Evolutionary conservation across 2,329 filamentous ascomycete species (phyloP).

Genomic region (Aspergillus terreus): DNA sequence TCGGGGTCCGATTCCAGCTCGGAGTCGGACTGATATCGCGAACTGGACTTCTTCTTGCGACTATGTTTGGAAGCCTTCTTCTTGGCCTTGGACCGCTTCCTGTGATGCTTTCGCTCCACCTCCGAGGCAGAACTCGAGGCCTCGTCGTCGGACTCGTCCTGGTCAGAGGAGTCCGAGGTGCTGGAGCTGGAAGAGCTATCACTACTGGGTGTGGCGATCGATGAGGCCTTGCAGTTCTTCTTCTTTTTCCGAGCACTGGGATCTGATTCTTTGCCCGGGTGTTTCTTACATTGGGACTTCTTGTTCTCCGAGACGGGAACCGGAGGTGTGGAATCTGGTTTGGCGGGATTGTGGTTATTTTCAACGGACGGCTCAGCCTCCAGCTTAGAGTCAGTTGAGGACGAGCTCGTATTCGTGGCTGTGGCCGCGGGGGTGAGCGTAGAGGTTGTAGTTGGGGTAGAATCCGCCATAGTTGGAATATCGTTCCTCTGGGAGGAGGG

Average conservation of each 20-base stretch:
- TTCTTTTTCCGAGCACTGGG: slow-evolving; percentile 18
- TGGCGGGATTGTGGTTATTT: slow-evolving; percentile 19
- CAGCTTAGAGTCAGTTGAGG: slow-evolving; percentile 23
- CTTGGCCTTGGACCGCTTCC: slow-evolving; percentile 35
- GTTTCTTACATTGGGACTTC: slow-evolving; percentile 31
- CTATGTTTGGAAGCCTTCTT: slow-evolving; percentile 28
- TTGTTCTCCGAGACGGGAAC: slow-evolving; percentile 20
- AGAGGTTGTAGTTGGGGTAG: slow-evolving; percentile 16
- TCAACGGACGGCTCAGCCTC: slow-evolving; percentile 27
- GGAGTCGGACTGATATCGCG: slow-evolving; percentile 18
- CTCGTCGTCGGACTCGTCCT: slow-evolving; percentile 16
- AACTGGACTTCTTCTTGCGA: slow-evolving; percentile 37
- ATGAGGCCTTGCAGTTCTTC: slow-evolving; percentile 16
- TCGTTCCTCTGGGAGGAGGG: background rate
- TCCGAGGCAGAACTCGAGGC: slow-evolving; percentile 14
- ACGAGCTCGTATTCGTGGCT: no score
- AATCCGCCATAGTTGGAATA: slow-evolving; percentile 25
- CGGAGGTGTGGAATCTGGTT: slow-evolving; percentile 19
- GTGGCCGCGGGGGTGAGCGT: background rate
- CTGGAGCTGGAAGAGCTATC: slow-evolving; percentile 22
- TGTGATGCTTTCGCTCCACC: slow-evolving; percentile 29
- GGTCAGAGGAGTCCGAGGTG: slow-evolving; percentile 12
- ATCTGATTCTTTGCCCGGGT: slow-evolving; percentile 19
- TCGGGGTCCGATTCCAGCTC: slow-evolving; percentile 27
- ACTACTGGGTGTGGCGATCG: slow-evolving; percentile 17